Conservation (phyloP, 441 rosid species). For the Erodium chrysanthum region DNA sequence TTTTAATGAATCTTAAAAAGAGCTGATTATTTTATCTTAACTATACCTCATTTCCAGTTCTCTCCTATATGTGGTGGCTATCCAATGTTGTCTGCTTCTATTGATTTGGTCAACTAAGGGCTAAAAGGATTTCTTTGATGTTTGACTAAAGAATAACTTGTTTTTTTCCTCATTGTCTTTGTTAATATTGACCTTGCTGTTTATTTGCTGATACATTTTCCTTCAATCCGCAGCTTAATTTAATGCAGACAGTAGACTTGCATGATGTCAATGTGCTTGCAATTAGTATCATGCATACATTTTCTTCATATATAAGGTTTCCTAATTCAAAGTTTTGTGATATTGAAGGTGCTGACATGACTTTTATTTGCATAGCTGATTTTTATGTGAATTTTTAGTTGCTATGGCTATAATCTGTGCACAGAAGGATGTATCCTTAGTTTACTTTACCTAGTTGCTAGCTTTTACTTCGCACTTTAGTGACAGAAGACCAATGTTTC, state of each 20-base stretch:
- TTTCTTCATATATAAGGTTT: not conserved
- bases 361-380: not conserved
- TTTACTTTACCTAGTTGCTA: not conserved
- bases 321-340: not conserved
- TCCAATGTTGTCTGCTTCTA: slow-evolving; percentile 1
- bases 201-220: not conserved
- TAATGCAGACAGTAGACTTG: not conserved
- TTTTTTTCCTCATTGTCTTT: not conserved
- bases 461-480: slow-evolving; percentile 3
- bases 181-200: not conserved
- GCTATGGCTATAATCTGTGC: not conserved
- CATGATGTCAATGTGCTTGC: not conserved
- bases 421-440: not conserved
- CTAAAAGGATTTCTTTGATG: not conserved
- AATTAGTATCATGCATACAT: not conserved
- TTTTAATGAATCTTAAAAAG: slow-evolving; percentile 1
- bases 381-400: not conserved
- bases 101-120: not conserved
- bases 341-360: not conserved
- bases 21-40: slow-evolving; percentile 3
- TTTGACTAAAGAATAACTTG: not conserved
- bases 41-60: not conserved
- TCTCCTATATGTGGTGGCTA: not conserved
- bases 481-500: not conserved
- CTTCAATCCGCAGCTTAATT: not conserved